Evolutionary conservation across 345 rosid genomes (phyloP).

Genomic region (Corchorus olitorius): DNA sequence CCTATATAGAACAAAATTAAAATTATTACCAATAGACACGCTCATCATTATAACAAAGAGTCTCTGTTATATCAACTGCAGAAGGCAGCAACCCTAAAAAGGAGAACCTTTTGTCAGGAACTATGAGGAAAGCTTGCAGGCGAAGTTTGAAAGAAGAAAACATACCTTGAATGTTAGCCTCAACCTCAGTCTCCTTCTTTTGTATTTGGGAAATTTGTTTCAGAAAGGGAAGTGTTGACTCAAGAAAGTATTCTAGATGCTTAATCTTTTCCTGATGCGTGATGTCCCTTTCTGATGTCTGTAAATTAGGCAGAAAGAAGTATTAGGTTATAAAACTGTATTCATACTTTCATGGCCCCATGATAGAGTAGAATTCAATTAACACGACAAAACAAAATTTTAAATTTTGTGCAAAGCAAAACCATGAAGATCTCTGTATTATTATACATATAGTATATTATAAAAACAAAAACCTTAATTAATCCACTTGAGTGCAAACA

Average conservation of each 20-base stretch:
- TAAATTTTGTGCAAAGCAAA: not conserved
- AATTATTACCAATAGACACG: conserved; percentile 75
- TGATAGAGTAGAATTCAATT: not conserved
- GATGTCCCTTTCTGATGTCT: conserved; percentile 63
- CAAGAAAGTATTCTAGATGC: conserved; percentile 55
- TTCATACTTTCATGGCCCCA: not conserved
- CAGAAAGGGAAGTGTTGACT: conserved; percentile 60
- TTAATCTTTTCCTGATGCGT: conserved; percentile 44
- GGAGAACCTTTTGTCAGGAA: conserved; percentile 18
- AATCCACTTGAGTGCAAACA: conserved; percentile 71
- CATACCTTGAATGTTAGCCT: conserved; percentile 61
- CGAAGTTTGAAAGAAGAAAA: conserved; percentile 3
- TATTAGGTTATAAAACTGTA: not conserved
- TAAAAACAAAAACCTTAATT: conserved; percentile 43
- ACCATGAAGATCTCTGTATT: not conserved
- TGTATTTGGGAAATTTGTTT: conserved; percentile 55
- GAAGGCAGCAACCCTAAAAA: conserved; percentile 34
- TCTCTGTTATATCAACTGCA: conserved; percentile 38
- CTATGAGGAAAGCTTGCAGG: conserved; percentile 7
- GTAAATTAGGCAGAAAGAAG: conserved; percentile 21
- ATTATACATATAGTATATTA: not conserved
- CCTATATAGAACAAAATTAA: conserved; percentile 13
- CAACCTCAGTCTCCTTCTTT: conserved; percentile 51
- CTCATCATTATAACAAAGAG: conserved; percentile 55
- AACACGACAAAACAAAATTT: not conserved